A percentile compares a stretch with the other conserved stretches of the same genome.
phyloP scores from a whole-genome alignment of 306 rosid genomes.

The Vigna nakashimae region DNA sequence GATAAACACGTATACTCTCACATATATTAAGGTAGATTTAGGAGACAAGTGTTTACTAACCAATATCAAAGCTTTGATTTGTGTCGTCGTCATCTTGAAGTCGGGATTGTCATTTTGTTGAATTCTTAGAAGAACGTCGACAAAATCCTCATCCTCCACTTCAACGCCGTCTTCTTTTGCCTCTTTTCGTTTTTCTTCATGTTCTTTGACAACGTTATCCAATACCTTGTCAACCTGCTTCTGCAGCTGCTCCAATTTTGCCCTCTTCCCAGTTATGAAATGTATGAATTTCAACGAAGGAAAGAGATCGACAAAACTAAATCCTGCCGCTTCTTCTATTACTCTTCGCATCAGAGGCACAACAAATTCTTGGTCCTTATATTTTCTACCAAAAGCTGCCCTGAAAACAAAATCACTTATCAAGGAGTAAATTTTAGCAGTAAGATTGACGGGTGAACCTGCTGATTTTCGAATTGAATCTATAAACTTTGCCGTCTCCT shows the following conservation, averaged over 20 bases:
- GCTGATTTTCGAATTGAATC: constrained; percentile 16
- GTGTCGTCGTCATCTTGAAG: neutral
- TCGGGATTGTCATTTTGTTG: constrained; percentile 16
- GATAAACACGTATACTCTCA: neutral
- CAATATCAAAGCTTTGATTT: constrained; percentile 41
- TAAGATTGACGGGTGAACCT: constrained; percentile 24
- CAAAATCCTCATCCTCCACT: constrained; percentile 23
- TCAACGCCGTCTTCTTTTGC: neutral
- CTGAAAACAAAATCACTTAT: constrained; percentile 22
- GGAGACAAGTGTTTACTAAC: constrained; percentile 20
- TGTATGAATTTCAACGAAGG: constrained; percentile 33
- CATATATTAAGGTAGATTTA: neutral
- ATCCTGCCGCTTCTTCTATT: neutral
- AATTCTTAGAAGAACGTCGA: constrained; percentile 40
- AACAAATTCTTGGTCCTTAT: neutral
- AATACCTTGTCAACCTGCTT: constrained; percentile 5
- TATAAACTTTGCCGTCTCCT: constrained; percentile 15
- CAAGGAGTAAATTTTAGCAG: neutral
- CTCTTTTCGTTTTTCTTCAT: neutral
- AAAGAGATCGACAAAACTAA: constrained; percentile 31
- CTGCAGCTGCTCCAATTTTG: constrained; percentile 6
- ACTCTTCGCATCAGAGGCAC: neutral
- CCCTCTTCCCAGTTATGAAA: neutral
- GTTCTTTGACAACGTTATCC: neutral
- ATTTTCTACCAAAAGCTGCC: constrained; percentile 27